Base-by-base conservation (phyloP, 2,329 filamentous ascomycete species). In the Trichoderma oligosporum region DNA sequence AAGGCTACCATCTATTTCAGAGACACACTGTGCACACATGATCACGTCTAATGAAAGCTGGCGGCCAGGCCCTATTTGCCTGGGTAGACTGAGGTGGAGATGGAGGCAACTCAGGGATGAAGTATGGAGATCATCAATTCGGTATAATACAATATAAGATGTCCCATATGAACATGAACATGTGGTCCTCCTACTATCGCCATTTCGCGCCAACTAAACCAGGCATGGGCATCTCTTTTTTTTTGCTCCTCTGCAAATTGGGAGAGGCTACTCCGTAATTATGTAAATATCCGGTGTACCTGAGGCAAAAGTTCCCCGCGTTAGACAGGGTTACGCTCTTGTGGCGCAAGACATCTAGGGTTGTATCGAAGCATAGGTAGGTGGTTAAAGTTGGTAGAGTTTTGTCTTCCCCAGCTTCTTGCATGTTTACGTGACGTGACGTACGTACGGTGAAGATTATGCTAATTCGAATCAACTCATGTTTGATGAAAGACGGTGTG, bases 241-340 rank as follows among this genome's bases (percentile, higher is more conserved):
- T 36, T 25, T n/a, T 25, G 24, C 45, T 11, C 27, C 48, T 41
- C 27, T 29, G n/a, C 12, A 31, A 20, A 42, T 39, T 42, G 36
- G 12, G 29, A 45, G 39, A 36, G 22, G 8, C 27, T 20, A n/a
- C n/a, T n/a, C n/a, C n/a, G n/a, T n/a, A 54, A 45, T 44, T 44
- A 54, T 44, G 49, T 54, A 44, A 54, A 54, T 24, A 7, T 36
- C n/a, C 16, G 27, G 35, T 41, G 18, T 46, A 16, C 33, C 35
- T 33, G 35, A 33, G 46, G 46, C 49, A 44, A 35, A 25, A 44
- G 39, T 54, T 44, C 49, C 49, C 49, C 49, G 49, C 49, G 20
- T 35, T 35, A 16, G 39, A 25, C 49, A 54, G 29, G 49, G 48
- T 33, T n/a, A n/a, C n/a, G n/a, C n/a, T n/a, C n/a, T n/a, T n/a